A percentile compares a stretch with the other conserved stretches of the same genome.
These are phyloP conservation scores for Nicotiana knightiana DNA, from an alignment of 257 asterid species.

Conservation along the genomic window DNA sequence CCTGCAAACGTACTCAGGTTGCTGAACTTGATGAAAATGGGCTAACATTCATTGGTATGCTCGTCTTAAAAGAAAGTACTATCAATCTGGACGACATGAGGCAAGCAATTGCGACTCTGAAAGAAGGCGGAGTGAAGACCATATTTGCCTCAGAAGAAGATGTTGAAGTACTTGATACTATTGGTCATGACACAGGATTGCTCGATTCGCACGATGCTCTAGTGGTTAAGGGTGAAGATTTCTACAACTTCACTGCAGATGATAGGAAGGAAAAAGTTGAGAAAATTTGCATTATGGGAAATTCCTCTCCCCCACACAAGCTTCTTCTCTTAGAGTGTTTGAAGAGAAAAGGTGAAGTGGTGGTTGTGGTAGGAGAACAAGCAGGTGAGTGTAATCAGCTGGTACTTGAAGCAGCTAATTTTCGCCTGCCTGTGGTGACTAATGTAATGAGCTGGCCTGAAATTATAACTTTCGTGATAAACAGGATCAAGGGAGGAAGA, in stretches of 20 bases:
- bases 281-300: conserved; percentile 20
- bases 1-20: conserved; percentile 1
- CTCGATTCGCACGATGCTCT: neutral
- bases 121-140: conserved; percentile 17
- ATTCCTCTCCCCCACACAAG: conserved; percentile 21
- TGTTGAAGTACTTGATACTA: conserved; percentile 8
- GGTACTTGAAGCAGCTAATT: conserved; percentile 26
- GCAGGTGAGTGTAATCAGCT: conserved; percentile 17
- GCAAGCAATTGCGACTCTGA: neutral
- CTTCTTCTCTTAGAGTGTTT: conserved; percentile 15
- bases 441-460: conserved; percentile 19
- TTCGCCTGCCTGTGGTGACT: conserved; percentile 26
- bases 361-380: conserved; percentile 27
- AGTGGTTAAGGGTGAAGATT: conserved; percentile 16
- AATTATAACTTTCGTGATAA: conserved; percentile 5
- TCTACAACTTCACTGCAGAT: conserved; percentile 6
- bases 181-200: conserved; percentile 16
- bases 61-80: neutral
- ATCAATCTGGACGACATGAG: neutral
- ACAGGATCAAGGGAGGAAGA: conserved; percentile 18
- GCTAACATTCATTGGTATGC: conserved; percentile 20
- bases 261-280: conserved; percentile 8
- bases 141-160: conserved; percentile 24
- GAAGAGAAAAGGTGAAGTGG: conserved; percentile 21
- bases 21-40: neutral